A percentile compares a stretch with the other conserved stretches of the same genome.
Evolutionary conservation across 345 rosid species (phyloP).

Genomic region (Anastatica hierochuntica): DNA sequence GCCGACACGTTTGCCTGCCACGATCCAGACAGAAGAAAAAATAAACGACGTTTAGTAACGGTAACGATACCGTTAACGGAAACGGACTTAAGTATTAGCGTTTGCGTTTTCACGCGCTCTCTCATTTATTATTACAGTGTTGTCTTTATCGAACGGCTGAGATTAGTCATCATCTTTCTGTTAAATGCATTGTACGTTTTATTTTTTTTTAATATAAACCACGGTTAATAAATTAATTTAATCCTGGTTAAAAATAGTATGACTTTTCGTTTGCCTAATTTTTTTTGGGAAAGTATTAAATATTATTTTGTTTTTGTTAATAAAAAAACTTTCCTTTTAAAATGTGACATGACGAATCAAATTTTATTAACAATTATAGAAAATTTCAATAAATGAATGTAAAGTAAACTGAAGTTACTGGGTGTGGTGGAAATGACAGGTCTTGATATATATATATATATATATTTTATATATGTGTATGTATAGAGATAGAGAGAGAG

Average conservation of each 20-base stretch:
- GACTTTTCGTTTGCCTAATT: conserved; percentile 4
- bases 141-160: conserved; percentile 19
- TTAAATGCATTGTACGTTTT: conserved; percentile 9
- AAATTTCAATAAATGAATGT: neutral
- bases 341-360: conserved; percentile 4
- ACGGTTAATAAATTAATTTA: neutral
- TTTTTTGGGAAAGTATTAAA: neutral
- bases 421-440: conserved; percentile 19
- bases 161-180: neutral
- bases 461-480: no score
- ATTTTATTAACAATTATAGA: neutral
- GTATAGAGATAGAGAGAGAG: no score
- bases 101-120: neutral
- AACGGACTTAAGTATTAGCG: neutral
- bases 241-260: neutral
- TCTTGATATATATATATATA: no score
- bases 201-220: neutral
- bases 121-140: neutral
- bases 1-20: conserved; percentile 36
- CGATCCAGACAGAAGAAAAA: conserved; percentile 24
- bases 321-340: conserved; percentile 11
- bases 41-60: conserved; percentile 9
- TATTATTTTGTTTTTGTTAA: neutral
- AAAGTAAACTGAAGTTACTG: conserved; percentile 15
- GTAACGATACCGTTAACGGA: conserved; percentile 11